These are phyloP conservation scores for Lactarius pseudohatsudake DNA, from an alignment of 768 basidiomycete species.

Conservation along the genomic window DNA sequence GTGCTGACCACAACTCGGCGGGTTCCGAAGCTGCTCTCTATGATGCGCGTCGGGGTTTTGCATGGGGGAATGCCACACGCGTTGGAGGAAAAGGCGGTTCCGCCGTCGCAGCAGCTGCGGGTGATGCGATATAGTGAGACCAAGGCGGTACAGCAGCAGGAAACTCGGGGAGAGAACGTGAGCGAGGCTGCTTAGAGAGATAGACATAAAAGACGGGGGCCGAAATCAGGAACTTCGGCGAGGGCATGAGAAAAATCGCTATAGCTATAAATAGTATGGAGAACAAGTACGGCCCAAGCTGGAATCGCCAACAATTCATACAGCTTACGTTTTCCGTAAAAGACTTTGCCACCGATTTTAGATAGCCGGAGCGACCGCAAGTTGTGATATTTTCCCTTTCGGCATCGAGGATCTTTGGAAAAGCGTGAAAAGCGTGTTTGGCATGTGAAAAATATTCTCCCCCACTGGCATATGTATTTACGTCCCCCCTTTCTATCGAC, in stretches of 20 bases:
- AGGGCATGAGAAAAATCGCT: neutral
- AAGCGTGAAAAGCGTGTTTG: neutral
- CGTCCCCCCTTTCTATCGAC: neutral
- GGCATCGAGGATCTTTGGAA: neutral
- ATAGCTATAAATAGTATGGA: neutral
- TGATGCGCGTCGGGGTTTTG: slow-evolving; percentile 59
- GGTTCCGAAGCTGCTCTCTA: slow-evolving; percentile 45
- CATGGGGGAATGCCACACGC: slow-evolving; percentile 53
- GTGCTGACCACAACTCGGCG: neutral
- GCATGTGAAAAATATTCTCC: neutral
- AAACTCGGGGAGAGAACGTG: slow-evolving; percentile 35
- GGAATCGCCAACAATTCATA: too few relatives aligned
- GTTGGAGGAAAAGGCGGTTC: slow-evolving; percentile 44
- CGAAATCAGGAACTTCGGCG: neutral
- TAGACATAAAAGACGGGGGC: too few relatives aligned
- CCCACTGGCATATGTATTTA: neutral
- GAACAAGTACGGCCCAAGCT: too few relatives aligned
- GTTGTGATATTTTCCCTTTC: neutral
- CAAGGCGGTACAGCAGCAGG: slow-evolving; percentile 30
- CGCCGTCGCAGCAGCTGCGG: slow-evolving; percentile 48
- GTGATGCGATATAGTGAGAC: slow-evolving; percentile 41
- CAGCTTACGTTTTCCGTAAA: neutral
- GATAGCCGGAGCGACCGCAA: neutral
- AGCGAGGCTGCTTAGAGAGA: slow-evolving; percentile 22
- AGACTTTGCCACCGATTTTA: neutral